Percentiles rank a stretch among this genome's conserved stretches.
Evolutionary conservation across 768 basidiomycete genomes (phyloP).

Genomic region (Termitomyces sp.): DNA sequence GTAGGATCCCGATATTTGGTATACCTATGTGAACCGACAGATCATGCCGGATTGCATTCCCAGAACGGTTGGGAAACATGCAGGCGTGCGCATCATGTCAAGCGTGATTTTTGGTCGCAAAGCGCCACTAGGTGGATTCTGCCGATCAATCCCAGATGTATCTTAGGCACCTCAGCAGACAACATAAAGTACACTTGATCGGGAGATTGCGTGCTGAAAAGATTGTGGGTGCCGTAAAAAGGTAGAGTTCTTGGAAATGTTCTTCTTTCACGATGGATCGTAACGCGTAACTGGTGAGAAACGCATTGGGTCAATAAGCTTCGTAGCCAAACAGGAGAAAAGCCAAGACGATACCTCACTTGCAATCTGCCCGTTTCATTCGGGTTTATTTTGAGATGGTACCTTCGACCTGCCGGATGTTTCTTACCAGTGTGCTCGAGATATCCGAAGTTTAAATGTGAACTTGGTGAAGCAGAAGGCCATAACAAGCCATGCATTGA

Average conservation of each 20-base stretch:
- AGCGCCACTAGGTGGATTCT: constrained; percentile 20
- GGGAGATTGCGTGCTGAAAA: constrained; percentile 16
- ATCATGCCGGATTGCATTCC: constrained; percentile 17
- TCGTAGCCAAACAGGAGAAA: constrained; percentile 10
- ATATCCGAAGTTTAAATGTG: too few species aligned
- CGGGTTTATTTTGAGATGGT: constrained; percentile 4
- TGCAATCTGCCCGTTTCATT: constrained; percentile 12
- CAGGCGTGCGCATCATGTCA: constrained; percentile 17
- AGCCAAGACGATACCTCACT: constrained; percentile 8
- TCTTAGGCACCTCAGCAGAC: constrained; percentile 10
- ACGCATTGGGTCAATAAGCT: constrained; percentile 6
- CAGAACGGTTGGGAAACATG: constrained; percentile 16
- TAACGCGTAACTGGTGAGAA: constrained; percentile 13
- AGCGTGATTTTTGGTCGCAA: constrained; percentile 12
- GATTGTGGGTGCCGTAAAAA: constrained; percentile 17
- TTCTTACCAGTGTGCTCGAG: neutral
- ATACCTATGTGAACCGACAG: constrained; percentile 14
- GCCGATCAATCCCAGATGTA: constrained; percentile 19
- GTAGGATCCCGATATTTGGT: constrained; percentile 12
- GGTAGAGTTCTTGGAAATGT: too few species aligned
- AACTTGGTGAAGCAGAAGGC: neutral
- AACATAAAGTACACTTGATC: constrained; percentile 10
- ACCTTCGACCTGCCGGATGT: neutral
- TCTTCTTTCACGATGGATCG: constrained; percentile 9
- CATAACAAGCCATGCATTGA: neutral